These are phyloP conservation scores for Phycomyces blakesleeanus DNA, from an alignment of 192 early-diverging fungal genomes.

Conservation along the genomic window DNA sequence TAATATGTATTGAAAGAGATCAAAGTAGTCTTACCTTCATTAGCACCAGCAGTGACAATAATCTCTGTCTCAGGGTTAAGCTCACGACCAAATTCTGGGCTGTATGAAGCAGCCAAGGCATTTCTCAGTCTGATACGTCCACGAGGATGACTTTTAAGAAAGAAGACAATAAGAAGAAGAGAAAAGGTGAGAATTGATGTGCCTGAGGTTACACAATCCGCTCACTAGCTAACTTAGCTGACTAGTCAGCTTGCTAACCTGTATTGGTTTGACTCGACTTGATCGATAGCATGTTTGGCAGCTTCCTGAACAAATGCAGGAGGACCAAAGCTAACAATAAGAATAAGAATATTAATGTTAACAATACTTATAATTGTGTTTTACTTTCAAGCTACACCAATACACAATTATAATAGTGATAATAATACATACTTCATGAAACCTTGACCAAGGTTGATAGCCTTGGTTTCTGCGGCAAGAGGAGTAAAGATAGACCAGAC, in stretches of 20 bases:
- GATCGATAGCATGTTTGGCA: slow-evolving; percentile 62
- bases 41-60: slow-evolving; percentile 86
- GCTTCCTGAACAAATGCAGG: slow-evolving; percentile 80
- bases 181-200: slow-evolving; percentile 34
- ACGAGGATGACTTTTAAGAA: slow-evolving; percentile 51
- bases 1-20: slow-evolving; percentile 2
- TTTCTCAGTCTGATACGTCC: slow-evolving; percentile 60
- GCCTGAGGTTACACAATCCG: not conserved
- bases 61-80: slow-evolving; percentile 80
- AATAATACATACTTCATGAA: slow-evolving; percentile 67
- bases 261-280: slow-evolving; percentile 81
- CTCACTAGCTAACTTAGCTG: not conserved
- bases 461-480: slow-evolving; percentile 72
- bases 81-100: slow-evolving; percentile 57
- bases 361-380: not conserved
- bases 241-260: slow-evolving; percentile 43
- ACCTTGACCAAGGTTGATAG: slow-evolving; percentile 92
- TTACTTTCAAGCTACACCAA: too few species aligned
- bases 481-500: slow-evolving; percentile 89
- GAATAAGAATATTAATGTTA: too few species aligned
- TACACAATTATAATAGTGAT: too few species aligned
- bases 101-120: slow-evolving; percentile 78
- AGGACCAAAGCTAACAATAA: slow-evolving; percentile 84
- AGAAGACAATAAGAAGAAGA: slow-evolving; percentile 27
- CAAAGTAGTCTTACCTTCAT: slow-evolving; percentile 56